Conservation (phyloP, 805 yeast genomes). For the Cyberlindnera mrakii region DNA sequence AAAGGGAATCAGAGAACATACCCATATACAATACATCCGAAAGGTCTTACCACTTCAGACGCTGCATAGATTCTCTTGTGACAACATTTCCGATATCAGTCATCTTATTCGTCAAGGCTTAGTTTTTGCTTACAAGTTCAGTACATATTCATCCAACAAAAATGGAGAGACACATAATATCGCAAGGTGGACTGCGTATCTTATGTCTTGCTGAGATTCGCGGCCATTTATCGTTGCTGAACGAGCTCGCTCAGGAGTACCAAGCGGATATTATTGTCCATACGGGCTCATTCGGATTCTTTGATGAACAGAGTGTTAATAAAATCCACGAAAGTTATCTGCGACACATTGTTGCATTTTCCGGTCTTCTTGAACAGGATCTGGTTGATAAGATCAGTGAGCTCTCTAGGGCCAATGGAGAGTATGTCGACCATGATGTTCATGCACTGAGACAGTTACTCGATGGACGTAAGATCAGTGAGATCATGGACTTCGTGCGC, state of each 20-base stretch:
- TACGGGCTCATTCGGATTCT: slow-evolving; percentile 78
- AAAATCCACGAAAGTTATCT: slow-evolving; percentile 51
- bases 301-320: slow-evolving; percentile 50
- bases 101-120: neutral
- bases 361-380: slow-evolving; percentile 47
- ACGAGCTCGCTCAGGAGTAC: slow-evolving; percentile 40
- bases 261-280: slow-evolving; percentile 52
- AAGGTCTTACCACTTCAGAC: too few relatives aligned
- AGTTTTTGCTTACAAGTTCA: neutral
- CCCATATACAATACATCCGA: too few relatives aligned
- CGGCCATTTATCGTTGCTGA: slow-evolving; percentile 45
- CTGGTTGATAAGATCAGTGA: slow-evolving; percentile 46
- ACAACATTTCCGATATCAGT: too few relatives aligned
- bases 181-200: slow-evolving; percentile 30
- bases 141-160: neutral
- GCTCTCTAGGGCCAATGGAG: slow-evolving; percentile 40
- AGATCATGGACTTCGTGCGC: slow-evolving; percentile 40
- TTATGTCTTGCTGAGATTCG: slow-evolving; percentile 51
- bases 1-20: too few relatives aligned
- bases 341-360: slow-evolving; percentile 62
- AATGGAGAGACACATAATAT: slow-evolving; percentile 18
- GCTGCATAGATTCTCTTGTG: too few relatives aligned
- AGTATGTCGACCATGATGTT: slow-evolving; percentile 32
- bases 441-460: slow-evolving; percentile 29
- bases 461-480: slow-evolving; percentile 38